Percentiles rank a stretch among this genome's conserved stretches.
Conservation (phyloP, 257 asterid species). For the Solanum commersonii region DNA sequence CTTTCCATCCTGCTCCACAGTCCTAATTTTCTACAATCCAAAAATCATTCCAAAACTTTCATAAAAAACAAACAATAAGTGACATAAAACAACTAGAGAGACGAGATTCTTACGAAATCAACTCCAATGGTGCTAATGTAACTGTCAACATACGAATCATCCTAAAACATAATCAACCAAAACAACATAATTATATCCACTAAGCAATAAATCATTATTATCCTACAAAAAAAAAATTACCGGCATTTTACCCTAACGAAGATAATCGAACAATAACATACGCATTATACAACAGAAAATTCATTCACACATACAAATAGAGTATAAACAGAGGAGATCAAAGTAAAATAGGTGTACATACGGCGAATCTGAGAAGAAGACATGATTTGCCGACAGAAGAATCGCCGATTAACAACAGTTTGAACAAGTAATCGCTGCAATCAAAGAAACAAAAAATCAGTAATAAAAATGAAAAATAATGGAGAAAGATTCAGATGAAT, state of each 20-base stretch:
- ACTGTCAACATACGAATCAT: constrained; percentile 97
- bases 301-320: not conserved
- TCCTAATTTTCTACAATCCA: constrained; percentile 78
- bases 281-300: not conserved
- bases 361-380: constrained; percentile 50
- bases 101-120: constrained; percentile 61
- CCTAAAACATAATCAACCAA: constrained; percentile 46
- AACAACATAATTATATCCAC: not conserved
- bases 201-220: not conserved
- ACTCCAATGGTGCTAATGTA: constrained; percentile 99
- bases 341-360: constrained; percentile 13
- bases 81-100: not conserved
- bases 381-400: constrained; percentile 53
- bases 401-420: constrained; percentile 44
- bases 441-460: not conserved
- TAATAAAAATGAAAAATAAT: not conserved
- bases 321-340: not conserved
- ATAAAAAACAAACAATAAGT: not conserved
- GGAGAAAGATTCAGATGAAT: not conserved
- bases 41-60: not conserved
- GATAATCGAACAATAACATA: not conserved
- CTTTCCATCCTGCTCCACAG: constrained; percentile 90
- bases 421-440: constrained; percentile 46
- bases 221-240: not conserved
- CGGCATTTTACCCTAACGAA: not conserved